Percentiles rank a stretch among this genome's conserved stretches.
Conservation (phyloP, 176 grass and related monocot species). For the Dendrocalamus sinicus region DNA sequence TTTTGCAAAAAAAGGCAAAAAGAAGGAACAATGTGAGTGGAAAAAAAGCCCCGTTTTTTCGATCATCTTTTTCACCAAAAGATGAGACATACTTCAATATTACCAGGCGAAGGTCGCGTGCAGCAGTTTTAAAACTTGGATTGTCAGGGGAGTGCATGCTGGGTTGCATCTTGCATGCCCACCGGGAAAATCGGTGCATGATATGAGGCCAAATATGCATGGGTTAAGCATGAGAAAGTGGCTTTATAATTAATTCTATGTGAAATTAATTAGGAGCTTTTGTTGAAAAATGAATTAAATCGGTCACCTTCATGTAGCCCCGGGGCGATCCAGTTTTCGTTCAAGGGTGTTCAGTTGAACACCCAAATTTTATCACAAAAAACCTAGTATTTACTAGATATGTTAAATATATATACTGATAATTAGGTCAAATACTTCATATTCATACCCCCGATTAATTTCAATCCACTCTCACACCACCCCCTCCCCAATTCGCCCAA, state of each 20-base stretch:
- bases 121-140: background rate
- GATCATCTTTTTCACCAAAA: slow-evolving; percentile 54
- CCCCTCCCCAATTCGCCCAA: too few relatives aligned
- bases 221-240: background rate
- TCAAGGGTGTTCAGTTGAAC: too few relatives aligned
- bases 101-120: background rate
- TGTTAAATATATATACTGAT: too few relatives aligned
- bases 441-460: too few relatives aligned
- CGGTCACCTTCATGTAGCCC: background rate
- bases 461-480: too few relatives aligned
- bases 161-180: too few relatives aligned
- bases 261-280: background rate
- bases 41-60: slow-evolving; percentile 33
- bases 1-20: slow-evolving; percentile 32
- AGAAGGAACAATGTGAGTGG: background rate
- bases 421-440: too few relatives aligned
- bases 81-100: slow-evolving; percentile 25
- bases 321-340: too few relatives aligned
- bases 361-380: too few relatives aligned
- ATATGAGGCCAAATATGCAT: background rate
- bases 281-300: background rate
- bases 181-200: background rate
- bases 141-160: background rate
- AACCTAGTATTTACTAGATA: too few relatives aligned
- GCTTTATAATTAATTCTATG: background rate